phyloP scores from a whole-genome alignment of 768 basidiomycete genomes.

The Wakefieldia striispora region DNA sequence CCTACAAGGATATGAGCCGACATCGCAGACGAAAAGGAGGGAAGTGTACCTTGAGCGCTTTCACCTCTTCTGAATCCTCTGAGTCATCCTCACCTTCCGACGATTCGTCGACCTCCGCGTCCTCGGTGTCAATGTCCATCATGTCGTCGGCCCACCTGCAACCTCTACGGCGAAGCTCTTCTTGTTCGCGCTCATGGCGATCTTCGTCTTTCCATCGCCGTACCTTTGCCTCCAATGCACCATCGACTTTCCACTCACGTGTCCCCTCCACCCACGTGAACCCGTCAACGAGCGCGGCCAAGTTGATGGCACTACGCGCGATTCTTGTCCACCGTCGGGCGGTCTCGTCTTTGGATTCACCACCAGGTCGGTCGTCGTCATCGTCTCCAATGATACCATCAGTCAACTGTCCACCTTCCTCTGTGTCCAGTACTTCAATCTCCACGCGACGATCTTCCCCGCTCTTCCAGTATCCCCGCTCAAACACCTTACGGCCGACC shows the following conservation, averaged over 20 bases:
- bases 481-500: conserved; percentile 87
- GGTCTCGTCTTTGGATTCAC: conserved; percentile 35
- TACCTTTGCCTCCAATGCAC: conserved; percentile 65
- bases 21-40: background rate
- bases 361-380: conserved; percentile 43
- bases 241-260: conserved; percentile 62
- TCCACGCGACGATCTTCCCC: conserved; percentile 66
- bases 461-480: conserved; percentile 93
- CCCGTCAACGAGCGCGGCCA: conserved; percentile 73
- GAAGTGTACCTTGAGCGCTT: conserved; percentile 68
- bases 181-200: conserved; percentile 59
- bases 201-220: conserved; percentile 70
- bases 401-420: conserved; percentile 53
- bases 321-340: conserved; percentile 73
- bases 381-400: conserved; percentile 87
- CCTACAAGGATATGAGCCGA: conserved; percentile 40
- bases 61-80: conserved; percentile 69
- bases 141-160: conserved; percentile 63
- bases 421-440: conserved; percentile 72
- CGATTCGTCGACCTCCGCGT: conserved; percentile 45
- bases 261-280: conserved; percentile 64
- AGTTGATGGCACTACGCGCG: conserved; percentile 62
- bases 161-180: conserved; percentile 62
- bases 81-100: conserved; percentile 54
- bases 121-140: conserved; percentile 70